Base-by-base conservation (phyloP, 164 flowering plant species). In the Liquidambar formosana region DNA sequence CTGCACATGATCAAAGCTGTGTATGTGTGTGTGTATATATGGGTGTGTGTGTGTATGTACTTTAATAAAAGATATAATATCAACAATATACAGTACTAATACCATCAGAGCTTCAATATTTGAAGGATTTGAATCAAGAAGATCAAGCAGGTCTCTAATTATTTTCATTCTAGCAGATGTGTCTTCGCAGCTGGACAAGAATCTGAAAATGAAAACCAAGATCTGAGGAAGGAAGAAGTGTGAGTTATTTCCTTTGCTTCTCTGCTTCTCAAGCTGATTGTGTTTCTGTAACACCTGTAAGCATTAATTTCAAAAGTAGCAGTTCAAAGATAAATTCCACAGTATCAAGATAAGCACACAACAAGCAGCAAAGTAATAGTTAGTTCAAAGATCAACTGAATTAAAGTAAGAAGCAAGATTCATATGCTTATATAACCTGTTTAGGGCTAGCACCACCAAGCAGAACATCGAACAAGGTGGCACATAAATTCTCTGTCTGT, bases 371-470 rank as follows among this genome's bases (percentile, higher is more conserved):
- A 41, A 10, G 6, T 3, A 43, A 11, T 62, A 62, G 15, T 10
- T 45, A 45, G 28, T 22, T 45, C 5, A 62, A 45, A 13, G 52
- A 52, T 41, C 57, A 65, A 65, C 38, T 64, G 63, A 33, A 2
- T 14, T 49, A 59, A 71, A 52, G 27, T 27, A 27, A 44, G 43
- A 57, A 53, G 25, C 64, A 54, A 62, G 56, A 27, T 12, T 25
- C 26, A 33, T 8, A 47, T 41, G n/a, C 26, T 48, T 10, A 21
- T 33, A 57, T 68, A 45, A 96, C 99, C 99, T 96, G 99, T 81
- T 89, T 96, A 58, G 99, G 97, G 72, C 99, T 96, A 70, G 99
- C 98, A 73, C 99, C 98, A 73, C 99, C 99, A 75, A 96, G 98
- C 74, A 96, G 99, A 65, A 87, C 97, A 83, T 96, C 99, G 84